These are phyloP conservation scores for Antitrichia curtipendula DNA, from an alignment of 225 moss, liverwort and hornwort genomes.

Conservation along the genomic window DNA sequence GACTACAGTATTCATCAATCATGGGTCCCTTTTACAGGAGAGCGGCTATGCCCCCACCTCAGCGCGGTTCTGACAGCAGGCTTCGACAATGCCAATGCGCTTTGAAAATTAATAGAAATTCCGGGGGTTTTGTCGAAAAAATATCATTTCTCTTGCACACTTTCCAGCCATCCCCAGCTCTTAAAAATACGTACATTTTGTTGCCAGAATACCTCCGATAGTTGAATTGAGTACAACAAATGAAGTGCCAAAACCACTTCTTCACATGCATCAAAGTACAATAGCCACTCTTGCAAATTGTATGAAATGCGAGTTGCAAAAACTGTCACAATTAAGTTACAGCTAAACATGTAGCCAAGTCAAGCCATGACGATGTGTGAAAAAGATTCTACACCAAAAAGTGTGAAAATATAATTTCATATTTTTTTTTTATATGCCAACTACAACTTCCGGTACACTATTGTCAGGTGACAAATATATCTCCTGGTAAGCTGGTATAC, in stretches of 20 bases:
- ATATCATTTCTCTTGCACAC: background rate
- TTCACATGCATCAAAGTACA: no score
- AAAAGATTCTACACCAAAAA: background rate
- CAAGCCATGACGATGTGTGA: background rate
- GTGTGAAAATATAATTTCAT: background rate
- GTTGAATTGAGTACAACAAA: background rate
- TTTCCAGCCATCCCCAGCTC: no score
- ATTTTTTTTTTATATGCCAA: background rate
- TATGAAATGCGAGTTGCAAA: no score
- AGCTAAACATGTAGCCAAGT: background rate
- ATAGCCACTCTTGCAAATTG: no score
- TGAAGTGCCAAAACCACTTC: background rate
- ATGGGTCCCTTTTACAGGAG: background rate
- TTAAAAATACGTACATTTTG: background rate
- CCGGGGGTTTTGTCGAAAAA: background rate
- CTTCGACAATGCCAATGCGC: background rate
- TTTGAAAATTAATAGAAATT: background rate
- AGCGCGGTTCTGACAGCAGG: background rate
- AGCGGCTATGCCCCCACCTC: no score
- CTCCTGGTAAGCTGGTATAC: accelerated
- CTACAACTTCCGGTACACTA: accelerated
- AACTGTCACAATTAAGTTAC: no score
- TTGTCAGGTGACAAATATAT: background rate
- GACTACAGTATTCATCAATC: background rate
- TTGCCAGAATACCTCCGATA: background rate